A percentile compares a stretch with the other conserved stretches of the same genome.
phyloP scores from a whole-genome alignment of 2,329 filamentous ascomycete genomes.

The Phoma herbarum region DNA sequence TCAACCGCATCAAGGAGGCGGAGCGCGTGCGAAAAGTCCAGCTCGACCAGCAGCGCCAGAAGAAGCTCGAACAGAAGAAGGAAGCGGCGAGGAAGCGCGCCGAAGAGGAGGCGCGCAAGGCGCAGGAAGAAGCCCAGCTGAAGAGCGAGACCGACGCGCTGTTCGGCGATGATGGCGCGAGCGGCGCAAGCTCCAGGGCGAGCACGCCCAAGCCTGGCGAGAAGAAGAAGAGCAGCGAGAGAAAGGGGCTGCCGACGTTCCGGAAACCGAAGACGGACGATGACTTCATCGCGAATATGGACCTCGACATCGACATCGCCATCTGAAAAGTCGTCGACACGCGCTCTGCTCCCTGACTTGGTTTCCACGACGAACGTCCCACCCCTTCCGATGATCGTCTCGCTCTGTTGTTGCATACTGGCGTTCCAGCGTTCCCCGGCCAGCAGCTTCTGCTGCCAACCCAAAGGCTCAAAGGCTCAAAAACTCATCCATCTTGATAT shows the following conservation, averaged over 20 bases:
- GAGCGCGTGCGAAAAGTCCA: slow-evolving; percentile 92
- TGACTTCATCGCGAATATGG: slow-evolving; percentile 88
- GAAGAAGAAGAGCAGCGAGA: slow-evolving; percentile 62
- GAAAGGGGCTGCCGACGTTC: slow-evolving; percentile 71
- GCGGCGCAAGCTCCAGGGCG: slow-evolving; percentile 54
- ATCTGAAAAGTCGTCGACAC: slow-evolving; percentile 55
- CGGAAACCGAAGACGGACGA: slow-evolving; percentile 84
- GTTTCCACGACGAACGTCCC: no score
- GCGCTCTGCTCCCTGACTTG: neutral
- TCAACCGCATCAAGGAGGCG: slow-evolving; percentile 84
- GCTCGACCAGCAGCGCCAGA: slow-evolving; percentile 70
- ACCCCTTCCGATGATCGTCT: no score
- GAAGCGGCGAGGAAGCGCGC: slow-evolving; percentile 57
- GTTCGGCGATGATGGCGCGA: slow-evolving; percentile 53
- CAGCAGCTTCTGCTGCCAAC: neutral
- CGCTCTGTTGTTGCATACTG: slow-evolving; percentile 1
- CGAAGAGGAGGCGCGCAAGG: slow-evolving; percentile 62
- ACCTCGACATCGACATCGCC: slow-evolving; percentile 91
- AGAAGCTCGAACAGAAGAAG: slow-evolving; percentile 47
- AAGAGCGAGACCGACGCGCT: slow-evolving; percentile 54
- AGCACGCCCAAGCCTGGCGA: slow-evolving; percentile 56
- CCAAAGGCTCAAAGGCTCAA: neutral
- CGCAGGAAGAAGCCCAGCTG: slow-evolving; percentile 45
- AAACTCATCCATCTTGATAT: neutral
- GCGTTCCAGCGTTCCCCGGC: slow-evolving; percentile 7